Conservation (phyloP, 176 grass and related monocot genomes). For the Carex cristatella region DNA sequence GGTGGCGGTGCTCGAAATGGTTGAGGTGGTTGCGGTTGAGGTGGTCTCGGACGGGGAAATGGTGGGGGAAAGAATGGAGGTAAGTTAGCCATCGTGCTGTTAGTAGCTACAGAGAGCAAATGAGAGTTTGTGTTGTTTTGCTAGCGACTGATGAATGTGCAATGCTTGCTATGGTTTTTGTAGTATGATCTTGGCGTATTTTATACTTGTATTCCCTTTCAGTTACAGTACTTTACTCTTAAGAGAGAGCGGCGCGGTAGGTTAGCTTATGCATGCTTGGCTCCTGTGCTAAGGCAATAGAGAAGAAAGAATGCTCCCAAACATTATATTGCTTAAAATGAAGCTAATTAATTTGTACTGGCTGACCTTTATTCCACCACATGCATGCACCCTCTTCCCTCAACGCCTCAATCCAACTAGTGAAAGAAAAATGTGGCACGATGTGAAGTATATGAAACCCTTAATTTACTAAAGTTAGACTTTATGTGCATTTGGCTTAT, state of each 20-base stretch:
- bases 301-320: conserved; percentile 41
- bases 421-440: no score
- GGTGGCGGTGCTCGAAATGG: conserved; percentile 19
- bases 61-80: background rate
- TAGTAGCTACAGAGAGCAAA: conserved; percentile 25
- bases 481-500: background rate
- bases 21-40: background rate
- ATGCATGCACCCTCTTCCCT: background rate
- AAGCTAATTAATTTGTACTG: background rate
- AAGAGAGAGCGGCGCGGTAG: background rate
- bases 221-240: background rate
- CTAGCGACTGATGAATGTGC: conserved; percentile 16
- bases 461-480: background rate
- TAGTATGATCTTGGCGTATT: background rate
- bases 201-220: conserved; percentile 10
- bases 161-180: conserved; percentile 3
- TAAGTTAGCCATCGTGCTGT: background rate
- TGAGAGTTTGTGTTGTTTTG: conserved; percentile 17
- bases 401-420: background rate
- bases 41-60: conserved; percentile 31
- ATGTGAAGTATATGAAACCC: background rate
- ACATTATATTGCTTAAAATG: conserved; percentile 50
- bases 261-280: conserved; percentile 34
- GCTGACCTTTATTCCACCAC: background rate
- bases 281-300: conserved; percentile 54